Evolutionary conservation across 768 basidiomycete species (phyloP).

Genomic region (Saitozyma sp.): DNA sequence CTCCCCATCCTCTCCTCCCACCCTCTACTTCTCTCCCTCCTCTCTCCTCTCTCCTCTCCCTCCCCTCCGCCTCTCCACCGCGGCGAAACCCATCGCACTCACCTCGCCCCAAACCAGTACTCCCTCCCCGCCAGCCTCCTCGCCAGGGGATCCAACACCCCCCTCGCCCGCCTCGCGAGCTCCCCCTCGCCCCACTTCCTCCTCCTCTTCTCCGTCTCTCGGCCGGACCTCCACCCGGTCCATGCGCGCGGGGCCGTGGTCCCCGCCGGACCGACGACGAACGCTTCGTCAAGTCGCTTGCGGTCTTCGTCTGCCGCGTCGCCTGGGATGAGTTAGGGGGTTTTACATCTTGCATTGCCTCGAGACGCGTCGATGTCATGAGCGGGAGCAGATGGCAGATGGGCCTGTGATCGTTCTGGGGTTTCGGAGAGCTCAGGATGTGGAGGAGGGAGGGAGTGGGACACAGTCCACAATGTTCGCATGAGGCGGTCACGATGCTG

Average conservation of each 20-base stretch:
- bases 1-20: too few species aligned
- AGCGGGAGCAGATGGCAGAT: not conserved
- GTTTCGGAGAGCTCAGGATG: too few species aligned
- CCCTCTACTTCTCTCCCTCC: too few species aligned
- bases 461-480: too few species aligned
- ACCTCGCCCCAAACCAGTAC: constrained; percentile 36
- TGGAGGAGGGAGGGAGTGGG: too few species aligned
- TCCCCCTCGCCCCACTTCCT: constrained; percentile 35
- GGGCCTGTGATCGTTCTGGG: not conserved
- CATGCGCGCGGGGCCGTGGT: constrained; percentile 38
- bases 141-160: constrained; percentile 29
- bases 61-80: too few species aligned
- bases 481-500: too few species aligned
- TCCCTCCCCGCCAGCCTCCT: constrained; percentile 21
- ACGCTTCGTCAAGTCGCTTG: constrained; percentile 18
- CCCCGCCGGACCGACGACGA: constrained; percentile 37
- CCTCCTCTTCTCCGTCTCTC: constrained; percentile 29
- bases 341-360: not conserved
- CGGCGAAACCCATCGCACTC: not conserved
- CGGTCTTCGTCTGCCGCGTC: constrained; percentile 34
- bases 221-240: constrained; percentile 38
- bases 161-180: constrained; percentile 25
- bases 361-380: not conserved
- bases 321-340: constrained; percentile 6
- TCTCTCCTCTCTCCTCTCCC: too few species aligned